Evolutionary conservation across 2,329 filamentous ascomycete genomes (phyloP).

Genomic region (Diplodia intermedia): DNA sequence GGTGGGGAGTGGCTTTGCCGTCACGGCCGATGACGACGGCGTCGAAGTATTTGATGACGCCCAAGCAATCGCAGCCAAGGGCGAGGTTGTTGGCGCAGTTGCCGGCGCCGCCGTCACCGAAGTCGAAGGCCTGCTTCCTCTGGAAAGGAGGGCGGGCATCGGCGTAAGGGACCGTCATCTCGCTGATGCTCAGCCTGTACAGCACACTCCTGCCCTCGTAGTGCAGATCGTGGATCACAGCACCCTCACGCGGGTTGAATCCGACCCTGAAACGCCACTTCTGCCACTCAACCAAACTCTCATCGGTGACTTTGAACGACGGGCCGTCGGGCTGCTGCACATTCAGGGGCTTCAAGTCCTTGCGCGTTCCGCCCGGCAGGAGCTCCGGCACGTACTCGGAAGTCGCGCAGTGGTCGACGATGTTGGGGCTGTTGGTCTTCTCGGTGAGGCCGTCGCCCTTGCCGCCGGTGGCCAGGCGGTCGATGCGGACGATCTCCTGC

Average conservation of each 20-base stretch:
- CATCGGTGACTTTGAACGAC: constrained; percentile 64
- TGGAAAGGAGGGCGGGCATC: constrained; percentile 64
- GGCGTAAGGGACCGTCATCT: constrained; percentile 60
- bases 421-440: constrained; percentile 47
- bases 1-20: constrained; percentile 61
- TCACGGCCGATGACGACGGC: constrained; percentile 60
- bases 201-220: constrained; percentile 71
- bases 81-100: constrained; percentile 71
- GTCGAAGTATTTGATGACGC: constrained; percentile 71
- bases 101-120: constrained; percentile 73
- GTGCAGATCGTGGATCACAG: constrained; percentile 72
- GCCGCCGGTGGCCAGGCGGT: constrained; percentile 48
- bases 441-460: constrained; percentile 47
- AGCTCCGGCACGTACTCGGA: constrained; percentile 59
- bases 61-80: constrained; percentile 73
- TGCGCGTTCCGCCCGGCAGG: constrained; percentile 46
- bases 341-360: constrained; percentile 69
- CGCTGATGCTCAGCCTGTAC: constrained; percentile 70
- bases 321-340: constrained; percentile 74
- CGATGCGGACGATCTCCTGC: constrained; percentile 46
- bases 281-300: constrained; percentile 55
- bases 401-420: constrained; percentile 57
- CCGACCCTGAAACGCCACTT: constrained; percentile 54
- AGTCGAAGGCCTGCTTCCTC: constrained; percentile 74
- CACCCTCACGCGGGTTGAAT: constrained; percentile 61